Evolutionary conservation across 1,139 yeast genomes (phyloP).

Genomic region (Nakaseomyces glabratus): DNA sequence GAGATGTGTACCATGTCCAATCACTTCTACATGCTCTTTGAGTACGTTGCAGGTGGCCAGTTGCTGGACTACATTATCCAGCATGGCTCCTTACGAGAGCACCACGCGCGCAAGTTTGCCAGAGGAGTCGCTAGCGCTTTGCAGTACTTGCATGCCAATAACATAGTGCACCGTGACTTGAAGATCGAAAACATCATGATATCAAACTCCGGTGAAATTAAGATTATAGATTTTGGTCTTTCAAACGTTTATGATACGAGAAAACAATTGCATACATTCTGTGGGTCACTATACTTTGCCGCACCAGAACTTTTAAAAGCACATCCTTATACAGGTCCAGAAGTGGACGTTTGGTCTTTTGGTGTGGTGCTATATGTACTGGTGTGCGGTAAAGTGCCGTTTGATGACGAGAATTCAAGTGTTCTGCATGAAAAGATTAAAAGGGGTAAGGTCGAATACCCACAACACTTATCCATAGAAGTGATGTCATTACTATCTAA

Average conservation of each 20-base stretch:
- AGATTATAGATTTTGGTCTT: conserved; percentile 91
- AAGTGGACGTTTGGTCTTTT: conserved; percentile 97
- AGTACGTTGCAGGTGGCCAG: conserved; percentile 96
- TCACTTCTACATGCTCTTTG: conserved; percentile 94
- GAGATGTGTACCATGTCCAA: conserved; percentile 96
- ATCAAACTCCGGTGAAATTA: conserved; percentile 85
- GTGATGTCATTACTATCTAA: conserved; percentile 75
- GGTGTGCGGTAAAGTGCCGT: conserved; percentile 96
- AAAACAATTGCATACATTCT: conserved; percentile 76
- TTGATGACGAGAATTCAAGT: conserved; percentile 90
- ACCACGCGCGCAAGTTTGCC: conserved; percentile 90
- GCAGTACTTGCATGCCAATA: conserved; percentile 86
- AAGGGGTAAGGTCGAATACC: conserved; percentile 87
- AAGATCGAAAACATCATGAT: conserved; percentile 96
- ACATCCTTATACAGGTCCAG: conserved; percentile 90
- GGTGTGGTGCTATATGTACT: conserved; percentile 92
- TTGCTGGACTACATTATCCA: conserved; percentile 95
- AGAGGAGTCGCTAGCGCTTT: conserved; percentile 94
- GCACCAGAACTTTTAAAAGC: conserved; percentile 96
- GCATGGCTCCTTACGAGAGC: conserved; percentile 90
- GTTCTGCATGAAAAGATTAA: conserved; percentile 92
- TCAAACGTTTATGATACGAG: conserved; percentile 76
- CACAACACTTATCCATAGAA: conserved; percentile 68
- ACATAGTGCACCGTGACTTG: conserved; percentile 92
- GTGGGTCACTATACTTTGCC: conserved; percentile 96